phyloP scores from a whole-genome alignment of 73 alveolate genomes.

The Diophrys appendiculata region DNA sequence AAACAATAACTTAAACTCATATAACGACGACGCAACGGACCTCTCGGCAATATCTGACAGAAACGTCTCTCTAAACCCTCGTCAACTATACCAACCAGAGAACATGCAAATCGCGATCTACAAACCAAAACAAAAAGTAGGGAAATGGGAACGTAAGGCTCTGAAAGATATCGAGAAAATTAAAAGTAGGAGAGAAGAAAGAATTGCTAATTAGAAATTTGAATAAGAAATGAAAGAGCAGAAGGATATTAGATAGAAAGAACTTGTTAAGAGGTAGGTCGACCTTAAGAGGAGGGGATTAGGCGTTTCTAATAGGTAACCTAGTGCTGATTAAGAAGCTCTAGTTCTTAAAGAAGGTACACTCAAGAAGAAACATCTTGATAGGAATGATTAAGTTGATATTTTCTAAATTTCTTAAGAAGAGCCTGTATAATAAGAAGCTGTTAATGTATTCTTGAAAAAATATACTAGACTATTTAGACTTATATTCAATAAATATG shows the following conservation, averaged over 20 bases:
- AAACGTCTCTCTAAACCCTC: too few relatives aligned
- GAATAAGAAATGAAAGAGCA: slow-evolving; percentile 45
- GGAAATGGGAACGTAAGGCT: slow-evolving; percentile 34
- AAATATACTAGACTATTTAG: slow-evolving; percentile 23
- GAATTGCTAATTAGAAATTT: slow-evolving; percentile 10
- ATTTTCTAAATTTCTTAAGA: slow-evolving; percentile 45
- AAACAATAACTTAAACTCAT: too few relatives aligned
- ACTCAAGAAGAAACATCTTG: too few relatives aligned
- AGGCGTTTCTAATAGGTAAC: too few relatives aligned
- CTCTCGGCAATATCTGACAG: too few relatives aligned
- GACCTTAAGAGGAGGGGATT: too few relatives aligned
- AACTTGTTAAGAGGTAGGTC: slow-evolving; percentile 22
- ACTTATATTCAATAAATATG: slow-evolving; percentile 34
- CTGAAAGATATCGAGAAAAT: slow-evolving; percentile 53
- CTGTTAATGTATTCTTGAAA: slow-evolving; percentile 34
- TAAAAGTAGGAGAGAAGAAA: slow-evolving; percentile 22
- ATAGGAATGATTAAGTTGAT: slow-evolving; percentile 15
- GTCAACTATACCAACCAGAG: slow-evolving; percentile 29
- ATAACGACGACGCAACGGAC: too few relatives aligned
- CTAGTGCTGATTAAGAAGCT: too few relatives aligned
- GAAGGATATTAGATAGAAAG: slow-evolving; percentile 16
- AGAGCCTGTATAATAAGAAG: slow-evolving; percentile 49
- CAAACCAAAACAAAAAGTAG: not conserved
- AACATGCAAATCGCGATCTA: slow-evolving; percentile 8
- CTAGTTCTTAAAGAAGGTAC: too few relatives aligned